phyloP scores from a whole-genome alignment of 2,329 filamentous ascomycete genomes.

The Alternaria rosae region DNA sequence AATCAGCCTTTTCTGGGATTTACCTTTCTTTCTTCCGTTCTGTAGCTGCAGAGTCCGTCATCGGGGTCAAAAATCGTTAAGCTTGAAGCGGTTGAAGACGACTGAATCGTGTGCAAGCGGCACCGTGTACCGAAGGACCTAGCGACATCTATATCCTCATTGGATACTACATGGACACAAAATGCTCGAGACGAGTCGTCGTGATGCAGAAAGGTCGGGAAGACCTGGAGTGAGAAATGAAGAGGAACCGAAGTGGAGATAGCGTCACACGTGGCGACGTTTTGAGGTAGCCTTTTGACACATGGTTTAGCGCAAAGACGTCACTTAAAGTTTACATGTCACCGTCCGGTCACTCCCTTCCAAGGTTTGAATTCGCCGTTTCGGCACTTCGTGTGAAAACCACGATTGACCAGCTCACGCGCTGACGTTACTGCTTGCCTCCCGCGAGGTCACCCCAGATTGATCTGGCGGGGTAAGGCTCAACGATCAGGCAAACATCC shows the following conservation, averaged over 20 bases:
- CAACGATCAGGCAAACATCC: neutral
- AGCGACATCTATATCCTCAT: fast-evolving
- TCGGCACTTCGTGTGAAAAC: neutral
- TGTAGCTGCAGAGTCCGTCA: too few species aligned
- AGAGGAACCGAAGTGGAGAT: neutral
- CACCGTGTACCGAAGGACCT: neutral
- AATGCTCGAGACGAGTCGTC: neutral
- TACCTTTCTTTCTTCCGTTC: too few species aligned
- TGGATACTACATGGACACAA: neutral
- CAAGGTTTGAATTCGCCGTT: neutral
- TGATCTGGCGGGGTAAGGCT: neutral
- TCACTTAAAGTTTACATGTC: neutral
- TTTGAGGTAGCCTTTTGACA: neutral
- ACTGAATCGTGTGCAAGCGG: neutral
- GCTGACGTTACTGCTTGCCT: neutral
- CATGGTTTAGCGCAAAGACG: neutral
- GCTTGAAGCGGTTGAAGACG: too few species aligned
- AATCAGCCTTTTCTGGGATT: too few species aligned
- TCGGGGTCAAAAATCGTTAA: too few species aligned
- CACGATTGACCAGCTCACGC: neutral
- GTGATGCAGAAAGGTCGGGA: neutral
- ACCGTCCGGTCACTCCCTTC: neutral
- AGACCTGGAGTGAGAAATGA: neutral
- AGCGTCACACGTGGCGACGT: neutral
- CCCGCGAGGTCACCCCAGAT: too few species aligned